These are phyloP conservation scores for Globisporangium radiosum DNA, from an alignment of 352 stramenopile genomes.

Conservation along the genomic window DNA sequence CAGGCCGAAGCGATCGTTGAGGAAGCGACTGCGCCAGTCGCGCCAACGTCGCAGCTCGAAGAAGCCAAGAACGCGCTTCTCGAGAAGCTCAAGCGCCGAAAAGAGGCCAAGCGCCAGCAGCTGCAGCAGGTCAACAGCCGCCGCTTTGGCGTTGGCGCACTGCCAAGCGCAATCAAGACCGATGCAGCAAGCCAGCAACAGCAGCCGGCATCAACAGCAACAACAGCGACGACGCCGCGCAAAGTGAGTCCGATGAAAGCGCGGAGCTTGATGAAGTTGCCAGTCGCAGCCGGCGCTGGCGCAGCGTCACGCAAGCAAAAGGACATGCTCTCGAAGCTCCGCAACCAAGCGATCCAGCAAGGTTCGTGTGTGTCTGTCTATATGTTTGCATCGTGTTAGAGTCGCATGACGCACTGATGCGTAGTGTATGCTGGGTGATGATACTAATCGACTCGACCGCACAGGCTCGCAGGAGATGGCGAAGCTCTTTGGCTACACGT, in stretches of 20 bases:
- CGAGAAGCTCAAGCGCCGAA: slow-evolving; percentile 61
- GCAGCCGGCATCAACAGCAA: slow-evolving; percentile 2
- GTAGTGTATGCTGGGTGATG: background rate
- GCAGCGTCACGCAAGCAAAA: slow-evolving; percentile 47
- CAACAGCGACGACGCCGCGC: background rate
- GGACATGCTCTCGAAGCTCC: slow-evolving; percentile 44
- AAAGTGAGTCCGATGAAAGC: slow-evolving; percentile 36
- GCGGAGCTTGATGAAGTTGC: slow-evolving; percentile 34
- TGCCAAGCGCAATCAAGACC: slow-evolving; percentile 1
- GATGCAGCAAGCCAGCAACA: background rate
- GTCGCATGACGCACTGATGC: background rate
- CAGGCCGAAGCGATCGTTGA: slow-evolving; percentile 23
- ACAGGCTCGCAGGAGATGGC: slow-evolving; percentile 50
- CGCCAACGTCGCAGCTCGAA: slow-evolving; percentile 40
- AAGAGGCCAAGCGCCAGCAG: slow-evolving; percentile 42
- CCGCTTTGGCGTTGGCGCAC: slow-evolving; percentile 29
- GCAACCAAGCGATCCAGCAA: slow-evolving; percentile 58
- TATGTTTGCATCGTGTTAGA: background rate
- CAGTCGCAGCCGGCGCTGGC: slow-evolving; percentile 28
- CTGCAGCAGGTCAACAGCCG: slow-evolving; percentile 39
- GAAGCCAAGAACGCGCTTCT: slow-evolving; percentile 46
- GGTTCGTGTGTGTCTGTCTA: slow-evolving; percentile 8
- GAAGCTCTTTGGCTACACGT: slow-evolving; percentile 73
- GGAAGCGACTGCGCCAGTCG: slow-evolving; percentile 17
- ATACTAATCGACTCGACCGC: background rate